Conservation (phyloP, 352 stramenopile genomes). For the Aphanomyces astaci region DNA sequence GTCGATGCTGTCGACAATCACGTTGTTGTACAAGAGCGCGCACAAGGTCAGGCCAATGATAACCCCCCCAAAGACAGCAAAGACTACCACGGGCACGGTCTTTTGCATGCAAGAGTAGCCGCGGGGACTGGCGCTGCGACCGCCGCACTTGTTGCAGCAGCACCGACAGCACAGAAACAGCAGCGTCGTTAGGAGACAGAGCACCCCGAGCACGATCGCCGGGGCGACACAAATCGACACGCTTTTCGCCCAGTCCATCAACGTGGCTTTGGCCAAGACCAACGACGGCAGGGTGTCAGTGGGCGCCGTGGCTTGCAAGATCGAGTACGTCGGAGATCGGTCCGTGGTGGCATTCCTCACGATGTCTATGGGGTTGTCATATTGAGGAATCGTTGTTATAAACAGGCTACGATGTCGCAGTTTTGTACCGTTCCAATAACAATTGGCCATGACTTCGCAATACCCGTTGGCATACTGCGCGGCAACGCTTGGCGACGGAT, state of each 20-base stretch:
- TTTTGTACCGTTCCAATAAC: conserved; percentile 37
- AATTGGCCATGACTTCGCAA: conserved; percentile 59
- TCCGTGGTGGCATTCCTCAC: not conserved
- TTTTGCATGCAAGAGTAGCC: conserved; percentile 64
- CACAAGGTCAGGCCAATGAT: conserved; percentile 40
- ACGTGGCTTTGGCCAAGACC: conserved; percentile 25
- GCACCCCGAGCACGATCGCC: conserved; percentile 43
- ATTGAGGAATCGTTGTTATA: not conserved
- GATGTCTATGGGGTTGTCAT: not conserved
- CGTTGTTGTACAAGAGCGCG: conserved; percentile 51
- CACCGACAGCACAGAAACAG: conserved; percentile 68
- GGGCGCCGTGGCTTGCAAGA: conserved; percentile 25
- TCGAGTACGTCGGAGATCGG: conserved; percentile 29
- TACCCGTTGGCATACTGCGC: conserved; percentile 29
- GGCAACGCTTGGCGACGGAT: conserved; percentile 25
- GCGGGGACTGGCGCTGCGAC: conserved; percentile 40
- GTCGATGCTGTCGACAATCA: conserved; percentile 21
- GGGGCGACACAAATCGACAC: conserved; percentile 48
- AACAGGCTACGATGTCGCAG: not conserved
- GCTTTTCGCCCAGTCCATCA: conserved; percentile 48
- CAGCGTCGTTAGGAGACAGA: conserved; percentile 55
- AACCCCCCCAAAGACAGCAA: conserved; percentile 45
- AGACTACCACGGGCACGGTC: conserved; percentile 53
- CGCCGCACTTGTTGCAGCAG: conserved; percentile 65
- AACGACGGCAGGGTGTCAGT: conserved; percentile 27